Percentiles rank a stretch among this genome's conserved stretches.
phyloP scores from a whole-genome alignment of 1,284 basidiomycete genomes.

The Naganishia cerealis region DNA sequence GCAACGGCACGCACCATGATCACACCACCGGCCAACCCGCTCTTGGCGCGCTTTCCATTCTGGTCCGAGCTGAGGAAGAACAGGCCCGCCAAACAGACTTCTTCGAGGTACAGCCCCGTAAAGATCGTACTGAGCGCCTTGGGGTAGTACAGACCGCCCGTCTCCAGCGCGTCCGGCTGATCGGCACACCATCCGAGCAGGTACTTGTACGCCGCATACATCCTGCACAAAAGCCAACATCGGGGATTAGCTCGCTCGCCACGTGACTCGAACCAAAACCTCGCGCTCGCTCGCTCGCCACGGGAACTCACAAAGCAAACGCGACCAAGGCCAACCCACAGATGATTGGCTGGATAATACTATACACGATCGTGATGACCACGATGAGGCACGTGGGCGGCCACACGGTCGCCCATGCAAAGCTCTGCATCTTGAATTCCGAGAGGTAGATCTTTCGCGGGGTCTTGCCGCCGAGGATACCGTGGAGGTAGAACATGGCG shows the following conservation, averaged over 20 bases:
- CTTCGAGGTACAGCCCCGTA: slow-evolving; percentile 51
- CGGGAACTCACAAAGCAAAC: slow-evolving; percentile 38
- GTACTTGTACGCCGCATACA: slow-evolving; percentile 54
- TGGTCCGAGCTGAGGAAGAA: slow-evolving; percentile 50
- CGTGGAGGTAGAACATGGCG: slow-evolving; percentile 79
- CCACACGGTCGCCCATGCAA: slow-evolving; percentile 47
- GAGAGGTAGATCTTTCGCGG: slow-evolving; percentile 62
- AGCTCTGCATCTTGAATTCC: slow-evolving; percentile 40
- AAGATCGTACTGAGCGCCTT: slow-evolving; percentile 53
- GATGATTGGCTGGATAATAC: slow-evolving; percentile 54
- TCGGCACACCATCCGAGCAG: slow-evolving; percentile 51
- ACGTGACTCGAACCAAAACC: too few relatives aligned
- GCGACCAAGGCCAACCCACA: slow-evolving; percentile 46
- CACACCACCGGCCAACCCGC: slow-evolving; percentile 50
- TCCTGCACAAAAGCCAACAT: slow-evolving; percentile 5
- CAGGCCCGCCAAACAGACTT: slow-evolving; percentile 50
- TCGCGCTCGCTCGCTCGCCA: background rate
- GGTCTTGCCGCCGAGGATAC: slow-evolving; percentile 80
- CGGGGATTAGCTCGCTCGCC: background rate
- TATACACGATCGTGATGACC: slow-evolving; percentile 51
- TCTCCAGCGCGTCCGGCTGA: slow-evolving; percentile 51
- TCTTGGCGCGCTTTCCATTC: slow-evolving; percentile 41
- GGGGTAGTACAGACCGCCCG: slow-evolving; percentile 54
- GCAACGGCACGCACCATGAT: slow-evolving; percentile 44
- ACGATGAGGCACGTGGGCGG: slow-evolving; percentile 37